phyloP scores from a whole-genome alignment of 1,284 basidiomycete species.

The Phenoliferia sp. region DNA sequence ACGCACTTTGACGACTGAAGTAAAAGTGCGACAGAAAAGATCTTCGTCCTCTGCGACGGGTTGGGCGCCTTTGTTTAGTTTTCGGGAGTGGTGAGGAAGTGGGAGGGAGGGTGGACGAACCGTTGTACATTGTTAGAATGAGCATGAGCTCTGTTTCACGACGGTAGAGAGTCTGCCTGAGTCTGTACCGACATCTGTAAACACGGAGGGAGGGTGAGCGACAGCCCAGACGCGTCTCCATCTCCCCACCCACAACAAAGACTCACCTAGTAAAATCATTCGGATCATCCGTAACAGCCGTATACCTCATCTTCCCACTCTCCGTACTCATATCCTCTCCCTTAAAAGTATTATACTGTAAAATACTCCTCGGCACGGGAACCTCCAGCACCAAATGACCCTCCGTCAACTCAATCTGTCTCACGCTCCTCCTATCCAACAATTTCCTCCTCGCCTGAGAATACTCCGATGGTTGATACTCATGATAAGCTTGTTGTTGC shows the following conservation, averaged over 20 bases:
- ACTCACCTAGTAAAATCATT: slow-evolving; percentile 67
- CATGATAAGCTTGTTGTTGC: neutral
- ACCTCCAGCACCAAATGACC: slow-evolving; percentile 44
- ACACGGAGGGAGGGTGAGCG: neutral
- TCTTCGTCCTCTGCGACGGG: slow-evolving; percentile 51
- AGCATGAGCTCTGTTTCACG: slow-evolving; percentile 76
- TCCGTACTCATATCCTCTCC: slow-evolving; percentile 38
- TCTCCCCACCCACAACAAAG: neutral
- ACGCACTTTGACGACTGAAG: slow-evolving; percentile 87
- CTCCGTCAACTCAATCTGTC: slow-evolving; percentile 39
- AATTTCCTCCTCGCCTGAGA: slow-evolving; percentile 3
- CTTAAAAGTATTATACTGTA: slow-evolving; percentile 33
- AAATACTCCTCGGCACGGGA: slow-evolving; percentile 41
- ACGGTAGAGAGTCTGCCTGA: slow-evolving; percentile 77
- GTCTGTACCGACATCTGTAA: slow-evolving; percentile 58
- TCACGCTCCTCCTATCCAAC: slow-evolving; percentile 19
- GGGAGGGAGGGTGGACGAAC: neutral
- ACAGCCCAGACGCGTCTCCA: neutral
- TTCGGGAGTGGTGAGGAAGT: neutral
- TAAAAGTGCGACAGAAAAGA: slow-evolving; percentile 75
- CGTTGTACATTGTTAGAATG: slow-evolving; percentile 61
- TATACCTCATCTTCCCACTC: slow-evolving; percentile 46
- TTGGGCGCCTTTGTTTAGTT: neutral
- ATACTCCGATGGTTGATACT: slow-evolving; percentile 1
- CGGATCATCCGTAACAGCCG: slow-evolving; percentile 83